Conservation (phyloP, 257 asterid genomes). For the Solanum ossicruentum region DNA sequence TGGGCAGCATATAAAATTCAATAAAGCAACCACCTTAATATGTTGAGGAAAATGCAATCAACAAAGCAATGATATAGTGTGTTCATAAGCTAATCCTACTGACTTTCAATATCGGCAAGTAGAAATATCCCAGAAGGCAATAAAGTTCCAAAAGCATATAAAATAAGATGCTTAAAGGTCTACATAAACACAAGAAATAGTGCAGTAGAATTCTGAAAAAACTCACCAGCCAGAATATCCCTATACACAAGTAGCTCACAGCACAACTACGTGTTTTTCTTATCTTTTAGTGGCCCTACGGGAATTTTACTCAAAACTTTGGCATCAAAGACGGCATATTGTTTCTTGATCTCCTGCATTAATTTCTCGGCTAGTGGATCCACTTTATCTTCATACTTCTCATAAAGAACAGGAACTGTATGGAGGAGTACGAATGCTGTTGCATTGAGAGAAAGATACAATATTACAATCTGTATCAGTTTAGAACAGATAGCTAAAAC, state of each 20-base stretch:
- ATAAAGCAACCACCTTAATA: no score
- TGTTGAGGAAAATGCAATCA: neutral
- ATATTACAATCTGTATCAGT: neutral
- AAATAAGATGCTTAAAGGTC: neutral
- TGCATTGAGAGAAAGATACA: neutral
- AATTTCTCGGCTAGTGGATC: conserved; percentile 68
- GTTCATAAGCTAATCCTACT: neutral
- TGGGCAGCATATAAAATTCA: no score
- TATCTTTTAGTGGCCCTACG: conserved; percentile 36
- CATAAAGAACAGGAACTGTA: conserved; percentile 67
- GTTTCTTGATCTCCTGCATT: conserved; percentile 47
- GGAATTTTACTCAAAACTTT: conserved; percentile 69
- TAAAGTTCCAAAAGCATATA: neutral
- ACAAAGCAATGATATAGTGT: neutral
- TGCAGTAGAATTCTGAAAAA: neutral
- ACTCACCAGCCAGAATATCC: neutral
- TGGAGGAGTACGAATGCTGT: conserved; percentile 57
- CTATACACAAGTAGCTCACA: neutral
- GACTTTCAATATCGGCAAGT: neutral
- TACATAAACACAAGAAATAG: neutral
- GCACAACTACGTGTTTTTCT: conserved; percentile 33
- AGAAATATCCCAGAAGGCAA: neutral
- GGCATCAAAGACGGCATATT: conserved; percentile 47
- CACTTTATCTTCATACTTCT: conserved; percentile 65
- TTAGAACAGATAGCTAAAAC: neutral